These are phyloP conservation scores for Tylopilus sp. DNA, from an alignment of 768 basidiomycete genomes.

Conservation along the genomic window DNA sequence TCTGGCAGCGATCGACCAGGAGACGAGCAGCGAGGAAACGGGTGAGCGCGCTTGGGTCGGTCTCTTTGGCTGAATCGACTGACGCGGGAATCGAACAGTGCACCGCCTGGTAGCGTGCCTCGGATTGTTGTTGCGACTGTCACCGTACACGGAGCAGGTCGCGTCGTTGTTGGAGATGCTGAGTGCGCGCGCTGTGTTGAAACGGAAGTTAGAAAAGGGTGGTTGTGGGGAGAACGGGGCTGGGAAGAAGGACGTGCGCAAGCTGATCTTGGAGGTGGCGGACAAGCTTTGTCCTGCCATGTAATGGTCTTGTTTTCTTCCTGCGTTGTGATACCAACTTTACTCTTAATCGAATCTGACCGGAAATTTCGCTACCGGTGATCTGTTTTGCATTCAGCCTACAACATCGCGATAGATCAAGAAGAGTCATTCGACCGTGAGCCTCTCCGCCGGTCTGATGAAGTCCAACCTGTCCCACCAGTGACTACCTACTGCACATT, in stretches of 20 bases:
- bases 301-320: not conserved
- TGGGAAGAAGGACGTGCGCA: constrained; percentile 62
- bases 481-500: too few species aligned
- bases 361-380: too few species aligned
- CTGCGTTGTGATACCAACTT: not conserved
- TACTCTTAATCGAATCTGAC: too few species aligned
- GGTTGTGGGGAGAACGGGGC: constrained; percentile 50
- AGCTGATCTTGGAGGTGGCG: constrained; percentile 63
- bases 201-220: constrained; percentile 53
- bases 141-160: constrained; percentile 64
- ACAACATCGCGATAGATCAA: too few species aligned
- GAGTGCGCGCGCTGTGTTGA: constrained; percentile 53
- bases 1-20: constrained; percentile 72
- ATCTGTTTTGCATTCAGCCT: too few species aligned
- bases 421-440: too few species aligned
- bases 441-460: too few species aligned
- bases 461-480: too few species aligned
- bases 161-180: constrained; percentile 66
- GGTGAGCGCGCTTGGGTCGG: constrained; percentile 40
- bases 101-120: constrained; percentile 81
- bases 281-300: constrained; percentile 34
- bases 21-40: constrained; percentile 74
- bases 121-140: constrained; percentile 70
- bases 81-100: constrained; percentile 40
- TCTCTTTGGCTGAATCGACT: not conserved